A percentile compares a stretch with the other conserved stretches of the same genome.
These are phyloP conservation scores for Lachnellula suecica DNA, from an alignment of 2,329 filamentous ascomycete genomes.

Conservation along the genomic window DNA sequence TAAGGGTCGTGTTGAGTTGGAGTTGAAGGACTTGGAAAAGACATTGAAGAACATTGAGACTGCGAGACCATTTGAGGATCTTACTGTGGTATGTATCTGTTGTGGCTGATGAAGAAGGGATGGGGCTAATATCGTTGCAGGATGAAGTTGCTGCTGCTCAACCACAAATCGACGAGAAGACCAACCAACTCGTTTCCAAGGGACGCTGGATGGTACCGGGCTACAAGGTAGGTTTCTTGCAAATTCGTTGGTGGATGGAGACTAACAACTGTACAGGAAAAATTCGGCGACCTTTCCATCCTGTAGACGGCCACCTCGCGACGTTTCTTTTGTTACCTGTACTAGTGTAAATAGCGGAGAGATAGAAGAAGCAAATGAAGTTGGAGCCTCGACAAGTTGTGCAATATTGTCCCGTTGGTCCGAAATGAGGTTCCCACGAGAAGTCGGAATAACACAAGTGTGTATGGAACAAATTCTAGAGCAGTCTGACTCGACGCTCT, in stretches of 20 bases:
- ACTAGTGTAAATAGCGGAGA: slow-evolving; percentile 64
- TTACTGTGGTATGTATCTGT: slow-evolving; percentile 81
- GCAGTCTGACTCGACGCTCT: no score
- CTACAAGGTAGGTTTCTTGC: slow-evolving; percentile 80
- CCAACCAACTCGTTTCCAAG: slow-evolving; percentile 90
- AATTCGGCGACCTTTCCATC: slow-evolving; percentile 95
- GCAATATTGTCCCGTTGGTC: not conserved
- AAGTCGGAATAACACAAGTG: not conserved
- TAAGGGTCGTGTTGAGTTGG: slow-evolving; percentile 92
- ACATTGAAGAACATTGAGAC: slow-evolving; percentile 97
- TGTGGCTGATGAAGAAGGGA: not conserved
- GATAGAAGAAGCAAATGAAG: slow-evolving; percentile 23
- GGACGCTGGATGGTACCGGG: slow-evolving; percentile 97
- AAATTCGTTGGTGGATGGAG: not conserved
- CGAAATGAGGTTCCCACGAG: not conserved
- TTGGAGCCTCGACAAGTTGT: slow-evolving; percentile 13
- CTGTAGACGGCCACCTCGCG: slow-evolving; percentile 60
- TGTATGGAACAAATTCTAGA: not conserved
- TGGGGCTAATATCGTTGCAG: slow-evolving; percentile 44
- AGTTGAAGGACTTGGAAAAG: slow-evolving; percentile 90
- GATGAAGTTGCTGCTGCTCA: slow-evolving; percentile 93
- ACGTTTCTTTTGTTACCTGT: slow-evolving; percentile 56
- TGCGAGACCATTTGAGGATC: slow-evolving; percentile 91
- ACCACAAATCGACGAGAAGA: slow-evolving; percentile 97
- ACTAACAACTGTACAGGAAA: slow-evolving; percentile 71